Evolutionary conservation across 352 stramenopile genomes (phyloP), one percentile per base, ranked within the genome.

Genomic region (Pythium myriotylum): DNA sequence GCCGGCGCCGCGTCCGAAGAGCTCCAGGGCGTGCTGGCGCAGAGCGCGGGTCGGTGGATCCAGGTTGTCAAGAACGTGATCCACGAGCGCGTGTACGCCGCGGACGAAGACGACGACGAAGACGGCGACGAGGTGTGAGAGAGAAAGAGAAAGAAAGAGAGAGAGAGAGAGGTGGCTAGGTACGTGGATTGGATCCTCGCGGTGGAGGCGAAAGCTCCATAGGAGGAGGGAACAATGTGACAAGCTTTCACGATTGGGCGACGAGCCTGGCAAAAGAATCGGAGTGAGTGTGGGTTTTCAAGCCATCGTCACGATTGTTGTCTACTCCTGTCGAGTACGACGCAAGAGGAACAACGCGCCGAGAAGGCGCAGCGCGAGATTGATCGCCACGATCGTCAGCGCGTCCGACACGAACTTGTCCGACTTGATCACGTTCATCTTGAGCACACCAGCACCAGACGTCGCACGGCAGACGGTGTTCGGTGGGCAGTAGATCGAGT

Each of bases 71-170:
- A 3, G 12, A 48, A 8, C 19, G 41, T 48, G 14, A 48, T 48
- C 41, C n/a, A 48, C 17, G 41, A 48, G 24, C 41, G 41, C 41
- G 13, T 48, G 13, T 48, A 48, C 41, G 29, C 29, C 29, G 29
- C 10, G 8, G 10, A 17, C 42, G n/a, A 24, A 5, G n/a, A n/a
- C n/a, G n/a, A n/a, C n/a, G n/a, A n/a, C n/a, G n/a, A n/a, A n/a
- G n/a, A 12, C 39, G 43, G 54, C 54, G 43, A 62, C 20, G 54
- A 62, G 19, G 40, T 50, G 4, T 54, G 43, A n/a, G 54, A 62
- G 27, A 33, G 45, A 9, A 54, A 43, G 26, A 20, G n/a, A n/a
- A n/a, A n/a, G n/a, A n/a, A n/a, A n/a, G n/a, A n/a, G n/a, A n/a
- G n/a, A n/a, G n/a, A n/a, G n/a, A n/a, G n/a, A n/a, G n/a, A n/a